Evolutionary conservation across 805 yeast species (phyloP), one percentile per base, ranked within the genome.

Genomic region (Candida michaelii): DNA sequence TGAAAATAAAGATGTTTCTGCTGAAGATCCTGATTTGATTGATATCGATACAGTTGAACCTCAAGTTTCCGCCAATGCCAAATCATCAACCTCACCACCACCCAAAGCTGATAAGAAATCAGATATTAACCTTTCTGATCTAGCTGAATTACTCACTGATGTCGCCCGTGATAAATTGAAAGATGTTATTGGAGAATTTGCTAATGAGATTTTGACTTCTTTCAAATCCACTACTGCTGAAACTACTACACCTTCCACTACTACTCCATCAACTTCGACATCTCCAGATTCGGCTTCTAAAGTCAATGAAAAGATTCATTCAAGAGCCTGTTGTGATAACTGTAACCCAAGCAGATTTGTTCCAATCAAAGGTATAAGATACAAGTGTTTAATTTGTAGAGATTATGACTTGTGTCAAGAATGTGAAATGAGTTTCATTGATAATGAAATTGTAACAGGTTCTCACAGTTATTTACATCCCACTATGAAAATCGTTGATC

Each of bases 321-420:
- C 45, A 5, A 47, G 53, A 37, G 57, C 63, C 24, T 48, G 62
- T 19, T 69, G 74, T 40, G 72, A 69, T 44, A 40, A 49, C n/a
- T 70, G 74, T 40, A 40, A 49, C 44, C 69, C 67, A 1, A 40
- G 48, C 18, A 47, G 45, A 3, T 59, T 60, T 47, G 50, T 42
- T 13, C 75, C 78, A 3, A 60, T 76, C 33, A 46, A 39, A 16
- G 84, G 84, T 6, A 47, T 57, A 5, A 65, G 85, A 38, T 79
- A 67, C 51, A 67, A 70, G 33, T 79, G 85, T 55, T 48, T 71
- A 18, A 71, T 77, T 23, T 79, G 85, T 51, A 54, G 55, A 3
- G 77, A 80, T 53, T 77, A 64, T 53, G 84, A 80, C 52, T 56
- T 79, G 40, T 79, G 85, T 52, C 67, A 68, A 36, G 33, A 49